These are phyloP conservation scores for Fibroporia radiculosa DNA, from an alignment of 768 basidiomycete species.

Conservation along the genomic window DNA sequence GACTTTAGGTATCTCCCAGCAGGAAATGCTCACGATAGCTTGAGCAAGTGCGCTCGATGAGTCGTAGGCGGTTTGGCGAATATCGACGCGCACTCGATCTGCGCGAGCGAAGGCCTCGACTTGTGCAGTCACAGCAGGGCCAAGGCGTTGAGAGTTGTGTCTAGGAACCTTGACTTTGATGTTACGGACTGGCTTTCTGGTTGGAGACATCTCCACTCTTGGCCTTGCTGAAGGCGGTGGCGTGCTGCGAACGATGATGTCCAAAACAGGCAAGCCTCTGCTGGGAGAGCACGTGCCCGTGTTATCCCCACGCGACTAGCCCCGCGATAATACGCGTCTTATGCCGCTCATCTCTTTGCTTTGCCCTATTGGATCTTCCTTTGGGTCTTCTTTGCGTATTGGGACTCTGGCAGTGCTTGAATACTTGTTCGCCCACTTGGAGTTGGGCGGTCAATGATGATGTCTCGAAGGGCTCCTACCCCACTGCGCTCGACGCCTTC, in stretches of 20 bases:
- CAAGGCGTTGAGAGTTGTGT: slow-evolving; percentile 68
- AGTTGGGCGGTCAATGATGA: no score
- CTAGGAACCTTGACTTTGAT: slow-evolving; percentile 64
- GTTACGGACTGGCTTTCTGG: slow-evolving; percentile 42
- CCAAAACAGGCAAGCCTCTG: background rate
- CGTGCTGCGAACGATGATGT: no score
- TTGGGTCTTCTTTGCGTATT: no score
- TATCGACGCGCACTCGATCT: slow-evolving; percentile 44
- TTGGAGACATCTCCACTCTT: slow-evolving; percentile 67
- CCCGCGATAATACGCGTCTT: no score
- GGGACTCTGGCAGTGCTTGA: no score
- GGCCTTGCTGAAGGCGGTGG: no score
- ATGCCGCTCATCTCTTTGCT: no score
- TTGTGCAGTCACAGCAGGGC: slow-evolving; percentile 51
- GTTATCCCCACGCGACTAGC: no score
- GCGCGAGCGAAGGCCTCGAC: slow-evolving; percentile 48
- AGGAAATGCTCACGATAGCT: slow-evolving; percentile 46
- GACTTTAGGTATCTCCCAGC: background rate
- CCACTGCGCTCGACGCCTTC: slow-evolving; percentile 14
- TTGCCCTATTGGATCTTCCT: no score
- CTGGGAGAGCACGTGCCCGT: background rate
- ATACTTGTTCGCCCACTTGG: no score
- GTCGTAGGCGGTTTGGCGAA: slow-evolving; percentile 56
- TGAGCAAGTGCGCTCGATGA: slow-evolving; percentile 39
- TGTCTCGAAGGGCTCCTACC: slow-evolving; percentile 10